Conservation (phyloP, 768 basidiomycete genomes). For the Pisolithus microcarpus region DNA sequence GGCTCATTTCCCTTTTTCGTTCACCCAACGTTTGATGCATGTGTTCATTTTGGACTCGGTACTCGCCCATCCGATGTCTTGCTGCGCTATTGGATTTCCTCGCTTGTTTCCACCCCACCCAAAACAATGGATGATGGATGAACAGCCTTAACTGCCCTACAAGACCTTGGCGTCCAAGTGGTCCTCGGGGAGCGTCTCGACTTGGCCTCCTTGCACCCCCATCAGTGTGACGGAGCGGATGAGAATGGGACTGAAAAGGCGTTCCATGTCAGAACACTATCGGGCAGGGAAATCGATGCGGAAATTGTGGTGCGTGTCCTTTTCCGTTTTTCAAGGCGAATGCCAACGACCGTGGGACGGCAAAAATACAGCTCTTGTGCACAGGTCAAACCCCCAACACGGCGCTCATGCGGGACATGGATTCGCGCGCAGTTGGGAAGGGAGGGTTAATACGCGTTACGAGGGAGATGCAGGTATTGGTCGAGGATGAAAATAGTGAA, state of each 20-base stretch:
- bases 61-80: no score
- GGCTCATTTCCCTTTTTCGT: background rate
- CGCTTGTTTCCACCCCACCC: no score
- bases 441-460: conserved; percentile 38
- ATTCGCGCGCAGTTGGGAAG: conserved; percentile 34
- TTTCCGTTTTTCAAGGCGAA: background rate
- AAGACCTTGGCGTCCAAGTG: conserved; percentile 38
- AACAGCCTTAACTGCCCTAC: conserved; percentile 33
- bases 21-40: background rate
- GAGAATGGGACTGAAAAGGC: background rate
- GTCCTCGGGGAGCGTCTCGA: conserved; percentile 52
- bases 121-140: no score
- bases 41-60: no score
- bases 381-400: conserved; percentile 59
- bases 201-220: conserved; percentile 25
- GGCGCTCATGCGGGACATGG: conserved; percentile 35
- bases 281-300: conserved; percentile 44
- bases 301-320: conserved; percentile 41
- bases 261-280: conserved; percentile 37
- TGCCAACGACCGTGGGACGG: background rate
- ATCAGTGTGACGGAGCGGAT: background rate
- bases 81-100: no score
- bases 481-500: background rate
- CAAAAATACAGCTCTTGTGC: conserved; percentile 41
- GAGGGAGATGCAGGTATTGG: conserved; percentile 43